Conservation (phyloP, 1,284 basidiomycete species). For the Tylopilus sp. region DNA sequence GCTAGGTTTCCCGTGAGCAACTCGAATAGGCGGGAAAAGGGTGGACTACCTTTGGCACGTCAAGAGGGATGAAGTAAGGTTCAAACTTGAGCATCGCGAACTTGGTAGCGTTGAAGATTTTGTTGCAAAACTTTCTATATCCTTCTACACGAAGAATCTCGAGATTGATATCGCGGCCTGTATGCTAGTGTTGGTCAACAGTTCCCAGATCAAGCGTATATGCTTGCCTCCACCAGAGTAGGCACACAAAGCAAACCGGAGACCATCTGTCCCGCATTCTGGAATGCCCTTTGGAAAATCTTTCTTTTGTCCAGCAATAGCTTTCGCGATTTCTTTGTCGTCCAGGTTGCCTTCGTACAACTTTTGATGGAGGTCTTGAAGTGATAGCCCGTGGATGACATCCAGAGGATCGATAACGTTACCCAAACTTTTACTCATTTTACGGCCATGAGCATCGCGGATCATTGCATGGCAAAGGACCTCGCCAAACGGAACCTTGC, state of each 20-base stretch:
- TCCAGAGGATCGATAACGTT: constrained; percentile 99
- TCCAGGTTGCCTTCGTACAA: constrained; percentile 91
- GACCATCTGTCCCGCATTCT: constrained; percentile 95
- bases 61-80: constrained; percentile 72
- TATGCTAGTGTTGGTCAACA: neutral
- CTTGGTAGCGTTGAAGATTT: constrained; percentile 99
- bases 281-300: constrained; percentile 99
- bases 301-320: constrained; percentile 95
- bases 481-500: constrained; percentile 90
- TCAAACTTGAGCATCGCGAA: constrained; percentile 97
- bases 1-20: constrained; percentile 43
- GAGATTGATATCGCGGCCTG: constrained; percentile 91
- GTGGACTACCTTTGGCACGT: constrained; percentile 57
- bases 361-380: constrained; percentile 87
- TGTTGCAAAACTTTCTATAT: constrained; percentile 99
- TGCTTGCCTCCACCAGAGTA: constrained; percentile 82
- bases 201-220: neutral
- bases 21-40: neutral
- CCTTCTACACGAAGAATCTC: constrained; percentile 98
- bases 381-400: constrained; percentile 84
- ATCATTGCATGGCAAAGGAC: constrained; percentile 99
- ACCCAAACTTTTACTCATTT: constrained; percentile 98
- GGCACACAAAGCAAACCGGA: constrained; percentile 93
- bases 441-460: constrained; percentile 95
- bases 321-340: constrained; percentile 90